Evolutionary conservation across 1,284 basidiomycete species (phyloP).

Genomic region (Microstroma glucosiphilum): DNA sequence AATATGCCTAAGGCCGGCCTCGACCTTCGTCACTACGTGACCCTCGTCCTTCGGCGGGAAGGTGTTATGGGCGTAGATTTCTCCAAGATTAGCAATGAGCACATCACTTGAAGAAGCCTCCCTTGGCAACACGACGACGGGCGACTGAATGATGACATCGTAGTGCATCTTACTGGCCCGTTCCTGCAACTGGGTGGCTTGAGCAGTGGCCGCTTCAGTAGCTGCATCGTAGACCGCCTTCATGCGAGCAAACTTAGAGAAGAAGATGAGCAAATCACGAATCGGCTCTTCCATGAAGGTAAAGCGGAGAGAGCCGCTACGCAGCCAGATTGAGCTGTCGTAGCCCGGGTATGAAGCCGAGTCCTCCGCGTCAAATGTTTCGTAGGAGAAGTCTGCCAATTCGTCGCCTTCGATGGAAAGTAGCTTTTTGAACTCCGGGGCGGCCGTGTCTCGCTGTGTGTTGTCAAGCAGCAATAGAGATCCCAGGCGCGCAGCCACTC

Average conservation of each 20-base stretch:
- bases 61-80: slow-evolving; percentile 75
- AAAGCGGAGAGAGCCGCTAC: slow-evolving; percentile 84
- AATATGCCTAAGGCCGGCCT: slow-evolving; percentile 77
- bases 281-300: slow-evolving; percentile 83
- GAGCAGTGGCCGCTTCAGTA: slow-evolving; percentile 81
- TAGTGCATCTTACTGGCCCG: slow-evolving; percentile 71
- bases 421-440: slow-evolving; percentile 71
- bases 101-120: slow-evolving; percentile 66
- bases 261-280: slow-evolving; percentile 75
- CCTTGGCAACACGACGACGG: slow-evolving; percentile 83
- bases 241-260: slow-evolving; percentile 73
- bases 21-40: slow-evolving; percentile 54
- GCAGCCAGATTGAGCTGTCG: slow-evolving; percentile 77
- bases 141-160: slow-evolving; percentile 80
- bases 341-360: slow-evolving; percentile 66
- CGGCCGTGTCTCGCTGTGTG: slow-evolving; percentile 54
- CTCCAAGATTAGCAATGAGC: slow-evolving; percentile 77
- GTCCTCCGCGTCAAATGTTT: slow-evolving; percentile 70
- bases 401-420: slow-evolving; percentile 92
- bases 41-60: slow-evolving; percentile 60
- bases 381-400: slow-evolving; percentile 89
- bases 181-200: slow-evolving; percentile 64
- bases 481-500: slow-evolving; percentile 76
- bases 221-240: slow-evolving; percentile 87
- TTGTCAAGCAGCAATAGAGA: slow-evolving; percentile 81